phyloP scores from a whole-genome alignment of 768 basidiomycete genomes.

The Suillus spraguei region DNA sequence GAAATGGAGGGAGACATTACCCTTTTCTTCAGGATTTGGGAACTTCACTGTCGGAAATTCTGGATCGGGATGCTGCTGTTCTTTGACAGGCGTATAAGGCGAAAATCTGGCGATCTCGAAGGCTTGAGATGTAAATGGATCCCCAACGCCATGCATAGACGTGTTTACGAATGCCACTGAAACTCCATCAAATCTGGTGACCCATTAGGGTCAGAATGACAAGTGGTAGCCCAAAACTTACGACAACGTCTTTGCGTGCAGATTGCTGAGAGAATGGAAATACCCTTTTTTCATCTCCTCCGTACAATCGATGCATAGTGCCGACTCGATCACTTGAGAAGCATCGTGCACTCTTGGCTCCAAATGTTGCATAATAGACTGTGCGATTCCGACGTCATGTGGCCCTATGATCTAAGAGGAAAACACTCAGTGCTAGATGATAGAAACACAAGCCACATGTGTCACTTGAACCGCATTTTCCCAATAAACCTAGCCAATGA shows the following conservation, averaged over 20 bases:
- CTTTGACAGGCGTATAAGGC: slow-evolving; percentile 58
- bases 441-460: background rate
- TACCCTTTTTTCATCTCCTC: slow-evolving; percentile 62
- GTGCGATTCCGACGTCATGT: slow-evolving; percentile 78
- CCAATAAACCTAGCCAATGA: slow-evolving; percentile 72
- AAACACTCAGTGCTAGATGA: background rate
- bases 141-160: slow-evolving; percentile 88
- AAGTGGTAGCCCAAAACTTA: background rate
- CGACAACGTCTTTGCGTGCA: slow-evolving; percentile 9
- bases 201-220: slow-evolving; percentile 18
- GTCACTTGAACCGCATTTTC: slow-evolving; percentile 82
- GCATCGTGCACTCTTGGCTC: slow-evolving; percentile 51
- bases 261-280: slow-evolving; percentile 41
- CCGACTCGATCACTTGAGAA: slow-evolving; percentile 38
- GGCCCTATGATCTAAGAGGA: slow-evolving; percentile 74
- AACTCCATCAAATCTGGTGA: too few relatives aligned
- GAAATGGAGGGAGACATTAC: slow-evolving; percentile 36
- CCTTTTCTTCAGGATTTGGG: slow-evolving; percentile 92
- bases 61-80: slow-evolving; percentile 77
- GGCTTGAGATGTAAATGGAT: slow-evolving; percentile 58
- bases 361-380: slow-evolving; percentile 61
- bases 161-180: slow-evolving; percentile 77
- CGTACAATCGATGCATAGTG: slow-evolving; percentile 58
- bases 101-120: slow-evolving; percentile 63
- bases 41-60: slow-evolving; percentile 84